These are phyloP conservation scores for Aspergillus tamarii DNA, from an alignment of 2,329 filamentous ascomycete genomes.

Conservation along the genomic window DNA sequence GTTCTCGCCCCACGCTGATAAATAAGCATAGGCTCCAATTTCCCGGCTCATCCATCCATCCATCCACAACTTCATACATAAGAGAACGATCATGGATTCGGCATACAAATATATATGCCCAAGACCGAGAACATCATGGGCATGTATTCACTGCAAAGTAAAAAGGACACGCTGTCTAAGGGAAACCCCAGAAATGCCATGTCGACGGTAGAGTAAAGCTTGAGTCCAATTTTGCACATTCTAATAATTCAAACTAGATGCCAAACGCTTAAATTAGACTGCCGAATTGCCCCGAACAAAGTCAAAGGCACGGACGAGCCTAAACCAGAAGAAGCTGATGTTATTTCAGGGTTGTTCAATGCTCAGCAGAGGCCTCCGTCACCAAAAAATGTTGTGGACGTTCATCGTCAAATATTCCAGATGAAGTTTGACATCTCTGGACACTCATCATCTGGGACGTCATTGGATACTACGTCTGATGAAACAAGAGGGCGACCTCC, in stretches of 20 bases:
- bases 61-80: neutral
- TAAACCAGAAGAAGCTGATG: neutral
- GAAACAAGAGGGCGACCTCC: neutral
- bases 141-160: neutral
- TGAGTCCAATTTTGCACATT: neutral
- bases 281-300: neutral
- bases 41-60: neutral
- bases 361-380: neutral
- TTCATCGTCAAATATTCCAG: neutral
- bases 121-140: neutral
- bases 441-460: neutral
- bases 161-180: neutral
- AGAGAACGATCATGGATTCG: neutral
- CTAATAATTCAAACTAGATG: neutral
- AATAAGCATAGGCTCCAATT: neutral
- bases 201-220: neutral
- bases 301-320: neutral
- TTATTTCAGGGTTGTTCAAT: neutral
- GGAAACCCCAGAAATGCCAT: neutral
- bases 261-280: neutral
- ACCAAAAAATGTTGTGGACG: neutral
- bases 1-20: neutral
- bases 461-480: neutral
- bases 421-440: neutral
- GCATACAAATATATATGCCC: neutral